Evolutionary conservation across 176 grass and related monocot genomes (phyloP), one percentile per base, ranked within the genome.

Genomic region (Zoysia pacifica): DNA sequence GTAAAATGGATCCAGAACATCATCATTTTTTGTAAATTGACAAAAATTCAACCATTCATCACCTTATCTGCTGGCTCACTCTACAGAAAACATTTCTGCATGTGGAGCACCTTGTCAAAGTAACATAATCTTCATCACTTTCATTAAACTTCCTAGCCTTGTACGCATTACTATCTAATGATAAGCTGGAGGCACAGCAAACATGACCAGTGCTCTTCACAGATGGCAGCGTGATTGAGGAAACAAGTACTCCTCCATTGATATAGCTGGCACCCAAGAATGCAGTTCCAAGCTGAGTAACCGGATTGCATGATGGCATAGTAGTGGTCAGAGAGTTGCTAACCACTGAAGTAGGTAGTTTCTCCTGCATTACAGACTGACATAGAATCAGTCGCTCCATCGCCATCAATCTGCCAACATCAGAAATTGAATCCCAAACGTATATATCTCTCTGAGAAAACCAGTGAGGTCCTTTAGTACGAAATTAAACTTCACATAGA

Each of bases 71-170:
- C 90, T 1, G 84, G 90, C 50, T 95, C 90, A 45, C 90, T 93
- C 65, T 99, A 90, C 79, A 99, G 88, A 39, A 99, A 93, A 74
- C 96, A 99, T 51, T 89, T 91, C 38, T 95, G 79, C 1, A 95
- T 81, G 41, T 95, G 90, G 37, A 95, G 79, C 74, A 95, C 88
- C 88, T 93, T 99, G 70, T 99, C 88, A 1, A 95, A 99, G 69
- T 28, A 28, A 28, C 28, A 28, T 28, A 28, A 28, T 28, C 28
- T 28, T 28, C 28, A 28, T 28, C 28, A 28, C 28, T 28, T 28
- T 28, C 28, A 28, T 28, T 28, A 28, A 28, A 28, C 28, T 28
- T 28, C 28, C 28, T 0, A 47, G 45, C 45, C 6, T 5, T 76
- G 72, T 87, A 87, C 75, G 91, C 91, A 82, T 91, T 88, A 76